A percentile compares a stretch with the other conserved stretches of the same genome.
Evolutionary conservation across 768 basidiomycete genomes (phyloP).

Genomic region (Agrocybe praecox): DNA sequence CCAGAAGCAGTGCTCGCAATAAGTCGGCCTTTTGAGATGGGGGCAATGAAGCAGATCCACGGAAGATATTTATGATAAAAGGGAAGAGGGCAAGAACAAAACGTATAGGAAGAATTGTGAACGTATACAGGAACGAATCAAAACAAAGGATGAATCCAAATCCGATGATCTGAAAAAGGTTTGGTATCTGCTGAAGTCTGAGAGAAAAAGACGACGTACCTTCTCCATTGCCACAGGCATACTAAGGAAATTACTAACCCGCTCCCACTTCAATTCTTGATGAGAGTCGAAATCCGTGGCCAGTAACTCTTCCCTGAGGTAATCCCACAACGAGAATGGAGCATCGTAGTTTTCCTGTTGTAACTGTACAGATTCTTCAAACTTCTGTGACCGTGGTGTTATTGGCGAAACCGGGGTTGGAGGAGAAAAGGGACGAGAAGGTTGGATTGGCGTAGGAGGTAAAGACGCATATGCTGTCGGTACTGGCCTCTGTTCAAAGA

Average conservation of each 20-base stretch:
- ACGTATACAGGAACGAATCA: conserved; percentile 96
- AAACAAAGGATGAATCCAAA: conserved; percentile 94
- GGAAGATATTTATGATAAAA: conserved; percentile 51
- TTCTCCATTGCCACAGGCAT: conserved; percentile 95
- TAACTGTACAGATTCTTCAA: conserved; percentile 18
- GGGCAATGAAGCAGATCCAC: conserved; percentile 60
- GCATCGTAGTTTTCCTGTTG: conserved; percentile 27
- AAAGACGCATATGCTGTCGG: conserved; percentile 71
- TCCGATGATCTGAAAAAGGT: conserved; percentile 67
- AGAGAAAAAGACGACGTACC: conserved; percentile 42
- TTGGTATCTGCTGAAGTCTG: background rate
- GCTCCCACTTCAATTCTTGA: conserved; percentile 93
- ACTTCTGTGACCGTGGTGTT: conserved; percentile 23
- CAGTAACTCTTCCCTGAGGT: conserved; percentile 83
- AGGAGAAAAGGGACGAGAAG: conserved; percentile 41
- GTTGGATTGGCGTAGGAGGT: conserved; percentile 69
- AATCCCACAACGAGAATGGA: conserved; percentile 91
- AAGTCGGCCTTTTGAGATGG: conserved; percentile 94
- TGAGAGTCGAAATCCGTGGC: conserved; percentile 95
- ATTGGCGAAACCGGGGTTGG: conserved; percentile 33
- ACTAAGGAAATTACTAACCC: conserved; percentile 93
- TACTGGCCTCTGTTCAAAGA: conserved; percentile 28
- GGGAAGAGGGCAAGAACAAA: conserved; percentile 66
- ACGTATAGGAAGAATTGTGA: conserved; percentile 96
- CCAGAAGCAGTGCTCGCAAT: conserved; percentile 75